phyloP scores from a whole-genome alignment of 805 yeast genomes.

The Zygosaccharomyces rouxii region DNA sequence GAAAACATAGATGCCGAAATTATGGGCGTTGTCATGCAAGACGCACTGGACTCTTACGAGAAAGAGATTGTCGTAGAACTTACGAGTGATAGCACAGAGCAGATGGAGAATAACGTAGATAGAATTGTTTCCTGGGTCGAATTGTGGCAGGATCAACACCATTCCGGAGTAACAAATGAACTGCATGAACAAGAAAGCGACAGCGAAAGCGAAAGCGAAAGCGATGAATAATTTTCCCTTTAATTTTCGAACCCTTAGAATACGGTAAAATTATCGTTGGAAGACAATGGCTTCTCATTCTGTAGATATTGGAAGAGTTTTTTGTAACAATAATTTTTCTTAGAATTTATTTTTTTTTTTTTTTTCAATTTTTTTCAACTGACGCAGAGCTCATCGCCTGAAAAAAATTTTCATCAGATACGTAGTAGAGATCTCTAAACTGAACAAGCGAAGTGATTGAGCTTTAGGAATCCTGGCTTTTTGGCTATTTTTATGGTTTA shows the following conservation, averaged over 20 bases:
- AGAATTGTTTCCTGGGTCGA: constrained; percentile 71
- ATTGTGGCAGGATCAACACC: constrained; percentile 65
- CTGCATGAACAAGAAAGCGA: constrained; percentile 21
- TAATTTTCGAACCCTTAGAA: not conserved
- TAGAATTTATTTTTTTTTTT: not conserved
- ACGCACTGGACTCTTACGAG: constrained; percentile 78
- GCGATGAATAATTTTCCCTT: not conserved
- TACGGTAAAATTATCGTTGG: not conserved
- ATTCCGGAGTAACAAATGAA: constrained; percentile 57
- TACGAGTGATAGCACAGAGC: constrained; percentile 63
- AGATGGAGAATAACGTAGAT: constrained; percentile 77
- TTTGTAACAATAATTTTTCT: not conserved
- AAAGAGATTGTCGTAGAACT: constrained; percentile 80
- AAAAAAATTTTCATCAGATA: not conserved
- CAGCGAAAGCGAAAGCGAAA: constrained; percentile 15
- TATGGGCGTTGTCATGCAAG: constrained; percentile 85
- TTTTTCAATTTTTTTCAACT: not conserved
- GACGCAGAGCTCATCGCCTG: constrained; percentile 8
- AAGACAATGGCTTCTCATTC: not conserved
- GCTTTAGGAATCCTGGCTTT: not conserved
- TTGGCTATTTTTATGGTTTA: not conserved
- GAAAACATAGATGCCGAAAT: constrained; percentile 96
- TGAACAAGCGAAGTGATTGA: not conserved
- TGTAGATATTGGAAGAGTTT: not conserved
- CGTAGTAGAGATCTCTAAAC: not conserved